A percentile compares a stretch with the other conserved stretches of the same genome.
Evolutionary conservation across 352 stramenopile genomes (phyloP).

Genomic region (Aphanomyces euteiches): DNA sequence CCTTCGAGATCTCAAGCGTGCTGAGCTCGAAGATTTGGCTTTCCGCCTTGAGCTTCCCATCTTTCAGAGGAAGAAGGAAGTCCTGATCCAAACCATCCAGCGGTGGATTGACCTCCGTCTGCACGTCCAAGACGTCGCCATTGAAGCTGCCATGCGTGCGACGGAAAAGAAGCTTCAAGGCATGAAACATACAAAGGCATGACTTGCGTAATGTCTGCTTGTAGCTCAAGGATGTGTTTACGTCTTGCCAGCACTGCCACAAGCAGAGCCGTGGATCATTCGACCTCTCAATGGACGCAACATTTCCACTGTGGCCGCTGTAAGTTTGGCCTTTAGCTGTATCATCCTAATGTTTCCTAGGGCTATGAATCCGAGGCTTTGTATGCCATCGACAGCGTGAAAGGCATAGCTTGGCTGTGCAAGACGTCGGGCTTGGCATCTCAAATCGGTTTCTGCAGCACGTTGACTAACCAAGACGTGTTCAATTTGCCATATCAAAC

Average conservation of each 20-base stretch:
- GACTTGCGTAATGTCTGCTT: background rate
- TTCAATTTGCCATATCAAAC: constrained; percentile 54
- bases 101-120: constrained; percentile 71
- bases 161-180: constrained; percentile 54
- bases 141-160: constrained; percentile 50
- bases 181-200: constrained; percentile 16
- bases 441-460: constrained; percentile 60
- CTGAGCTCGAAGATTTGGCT: constrained; percentile 59
- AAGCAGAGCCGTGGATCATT: constrained; percentile 48
- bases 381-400: constrained; percentile 56
- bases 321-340: constrained; percentile 33
- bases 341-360: background rate
- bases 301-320: constrained; percentile 54
- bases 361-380: constrained; percentile 58
- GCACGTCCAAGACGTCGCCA: constrained; percentile 51
- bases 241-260: constrained; percentile 52
- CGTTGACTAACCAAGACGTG: constrained; percentile 36
- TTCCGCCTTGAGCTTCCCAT: constrained; percentile 58
- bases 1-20: constrained; percentile 50
- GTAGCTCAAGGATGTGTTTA: constrained; percentile 62
- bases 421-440: constrained; percentile 61
- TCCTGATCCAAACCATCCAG: constrained; percentile 68
- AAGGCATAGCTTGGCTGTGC: constrained; percentile 66
- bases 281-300: constrained; percentile 56
- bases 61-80: constrained; percentile 70